Base-by-base conservation (phyloP, 2,329 filamentous ascomycete species). In the Didymella segeticola region DNA sequence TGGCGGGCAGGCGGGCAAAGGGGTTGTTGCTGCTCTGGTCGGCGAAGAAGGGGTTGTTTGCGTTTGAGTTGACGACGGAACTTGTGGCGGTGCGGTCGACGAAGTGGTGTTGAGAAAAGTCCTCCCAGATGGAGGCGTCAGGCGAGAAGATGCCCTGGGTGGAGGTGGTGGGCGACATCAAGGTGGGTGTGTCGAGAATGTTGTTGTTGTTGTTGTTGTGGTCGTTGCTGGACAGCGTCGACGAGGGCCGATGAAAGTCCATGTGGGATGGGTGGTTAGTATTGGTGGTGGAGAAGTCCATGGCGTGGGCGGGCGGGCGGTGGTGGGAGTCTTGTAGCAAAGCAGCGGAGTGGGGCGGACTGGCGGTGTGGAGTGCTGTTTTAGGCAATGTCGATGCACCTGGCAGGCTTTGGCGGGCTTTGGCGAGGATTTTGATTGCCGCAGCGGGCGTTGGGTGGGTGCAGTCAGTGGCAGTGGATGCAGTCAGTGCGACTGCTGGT, bases 1-100 rank as follows among this genome's bases (percentile, higher is more conserved):
- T 74, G 31, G 78, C 72, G 20, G 80, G 79, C 57, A 88, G 79
- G 55, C 86, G 85, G 77, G 87, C 83, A 78, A 89, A 93, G 43
- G 85, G 85, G 77, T 79, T 79, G 70, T 76, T 80, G 63, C 75
- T 80, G 63, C 76, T 74, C 60, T 81, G 69, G 63, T 75, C 69
- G 33, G 51, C 49, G 64, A 82, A 77, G 71, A 82, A 77, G 53
- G 80, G 72, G 53, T 82, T 79, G 70, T 67, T 75, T 60, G 61
- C 69, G 55, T 82, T 79, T 41, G 69, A 66, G 68, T 74, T 67
- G 65, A 74, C 69, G 48, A 74, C 70, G 30, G 71, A 74, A 56
- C 64, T 73, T 56, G 63, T 64, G 56, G 71, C 68, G 6, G 70
- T 72, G 36, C 72, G 68, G 63, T 75, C 72, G 56, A 74, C 62